A percentile compares a stretch with the other conserved stretches of the same genome.
Evolutionary conservation across 805 yeast genomes (phyloP).

Genomic region (Metschnikowia rubicola): DNA sequence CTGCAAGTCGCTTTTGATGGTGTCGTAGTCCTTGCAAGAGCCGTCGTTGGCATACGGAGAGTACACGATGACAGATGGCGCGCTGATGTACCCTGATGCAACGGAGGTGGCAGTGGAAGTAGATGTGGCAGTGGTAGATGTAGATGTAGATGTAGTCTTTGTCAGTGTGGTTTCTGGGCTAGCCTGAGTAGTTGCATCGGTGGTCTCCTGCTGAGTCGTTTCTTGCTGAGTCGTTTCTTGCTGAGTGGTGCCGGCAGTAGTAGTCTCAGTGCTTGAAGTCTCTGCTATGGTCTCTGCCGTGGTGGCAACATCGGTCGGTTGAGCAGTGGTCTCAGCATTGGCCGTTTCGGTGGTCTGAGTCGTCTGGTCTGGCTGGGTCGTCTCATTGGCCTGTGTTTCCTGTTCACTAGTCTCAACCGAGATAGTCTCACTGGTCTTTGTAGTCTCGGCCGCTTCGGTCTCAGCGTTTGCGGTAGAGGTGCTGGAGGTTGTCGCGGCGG

Average conservation of each 20-base stretch:
- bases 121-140: constrained; percentile 14
- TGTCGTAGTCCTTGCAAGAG: constrained; percentile 56
- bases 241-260: too few relatives aligned
- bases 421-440: not conserved
- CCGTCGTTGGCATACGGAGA: constrained; percentile 74
- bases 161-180: constrained; percentile 1
- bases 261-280: not conserved
- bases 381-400: not conserved
- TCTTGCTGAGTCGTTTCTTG: too few relatives aligned
- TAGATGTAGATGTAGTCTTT: constrained; percentile 8
- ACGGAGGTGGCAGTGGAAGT: constrained; percentile 12
- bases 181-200: too few relatives aligned
- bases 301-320: constrained; percentile 6
- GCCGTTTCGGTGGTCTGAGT: constrained; percentile 15
- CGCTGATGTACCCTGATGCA: constrained; percentile 21
- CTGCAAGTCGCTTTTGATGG: constrained; percentile 57
- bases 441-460: not conserved
- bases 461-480: constrained; percentile 5
- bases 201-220: too few relatives aligned
- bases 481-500: constrained; percentile 12
- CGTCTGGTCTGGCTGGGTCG: not conserved
- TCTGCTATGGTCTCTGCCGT: constrained; percentile 1
- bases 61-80: constrained; percentile 65
- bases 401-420: too few relatives aligned
- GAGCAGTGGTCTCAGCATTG: constrained; percentile 4